Base-by-base conservation (phyloP, 1,139 yeast genomes). In the Scheffersomyces insectosa region DNA sequence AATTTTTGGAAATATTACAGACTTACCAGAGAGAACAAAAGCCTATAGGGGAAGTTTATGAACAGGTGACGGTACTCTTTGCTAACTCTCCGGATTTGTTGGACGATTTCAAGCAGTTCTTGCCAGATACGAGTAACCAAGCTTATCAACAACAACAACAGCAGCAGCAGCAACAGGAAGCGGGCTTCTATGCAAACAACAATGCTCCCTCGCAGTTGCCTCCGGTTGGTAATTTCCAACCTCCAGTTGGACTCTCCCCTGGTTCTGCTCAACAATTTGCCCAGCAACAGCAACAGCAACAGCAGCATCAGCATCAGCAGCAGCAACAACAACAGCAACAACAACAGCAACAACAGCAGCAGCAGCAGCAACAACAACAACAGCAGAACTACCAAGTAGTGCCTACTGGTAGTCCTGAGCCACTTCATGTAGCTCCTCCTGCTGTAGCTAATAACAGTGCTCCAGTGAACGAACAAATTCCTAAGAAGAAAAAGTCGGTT, bases 21-120 rank as follows among this genome's bases (percentile, higher is more conserved):
- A 91, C 97, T 33, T 93, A 93, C 63, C 98, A 93, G 70, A 81
- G 96, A 47, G 99, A 93, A 58, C 96, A 90, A 60, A 86, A 90
- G 57, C 96, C 97, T 37, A 93, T 93, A 46, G 85, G 89, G 42
- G 98, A 93, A 59, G 98, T 93, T 8, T 93, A 93, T 59, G 85
- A 89, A 45, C 97, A 93, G 61, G 97, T 93, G 2, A 88, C 97
- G 1, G 77, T 83, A 23, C 73, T 93, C 43, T 93, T 93, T 70
- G 85, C 89, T 45, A 88, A 88, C 56, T 96, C 97, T 5, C 99
- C 98, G 1, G 99, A 93, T 63, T 76, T 93, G 51, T 70, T 93
- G 52, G 96, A 89, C 54, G 99, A 95, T 62, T 93, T 93, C 67
- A 90, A 91, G 63, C 95, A 90, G 63, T 93, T 93, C 60, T 76